Conservation (phyloP, 108 stramenopile genomes). For the Cyclotella atomus region DNA sequence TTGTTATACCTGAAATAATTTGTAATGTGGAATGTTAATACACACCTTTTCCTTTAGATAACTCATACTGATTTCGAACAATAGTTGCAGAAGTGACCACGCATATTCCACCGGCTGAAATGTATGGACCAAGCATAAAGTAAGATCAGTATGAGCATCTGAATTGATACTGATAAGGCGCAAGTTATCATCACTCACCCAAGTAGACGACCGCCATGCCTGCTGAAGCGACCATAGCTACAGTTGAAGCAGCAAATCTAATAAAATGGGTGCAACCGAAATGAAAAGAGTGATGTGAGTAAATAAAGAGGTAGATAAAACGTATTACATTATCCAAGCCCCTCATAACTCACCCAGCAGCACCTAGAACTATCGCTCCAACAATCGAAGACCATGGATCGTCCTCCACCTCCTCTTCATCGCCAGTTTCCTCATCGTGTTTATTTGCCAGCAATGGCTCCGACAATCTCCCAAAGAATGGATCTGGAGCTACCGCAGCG, state of each 20-base stretch:
- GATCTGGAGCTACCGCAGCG: too few species aligned
- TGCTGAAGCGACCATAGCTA: neutral
- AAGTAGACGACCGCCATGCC: neutral
- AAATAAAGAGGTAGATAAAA: neutral
- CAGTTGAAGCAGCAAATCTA: neutral
- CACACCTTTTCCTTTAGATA: neutral
- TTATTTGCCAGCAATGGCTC: too few species aligned
- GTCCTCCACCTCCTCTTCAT: too few species aligned
- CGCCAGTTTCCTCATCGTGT: too few species aligned
- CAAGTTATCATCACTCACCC: neutral
- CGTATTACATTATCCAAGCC: neutral
- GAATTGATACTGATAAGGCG: too few species aligned
- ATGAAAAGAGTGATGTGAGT: neutral
- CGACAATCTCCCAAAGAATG: too few species aligned
- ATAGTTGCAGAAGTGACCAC: neutral
- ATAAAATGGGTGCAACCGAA: too few species aligned
- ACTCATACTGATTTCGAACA: neutral
- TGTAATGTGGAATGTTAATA: neutral
- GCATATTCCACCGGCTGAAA: neutral
- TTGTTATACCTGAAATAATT: neutral
- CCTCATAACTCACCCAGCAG: neutral
- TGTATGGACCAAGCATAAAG: neutral
- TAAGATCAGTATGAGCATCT: neutral
- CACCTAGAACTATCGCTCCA: neutral
- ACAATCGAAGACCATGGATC: neutral